A percentile compares a stretch with the other conserved stretches of the same genome.
phyloP scores from a whole-genome alignment of 176 grass and related monocot genomes.

The Juncus inflexus region DNA sequence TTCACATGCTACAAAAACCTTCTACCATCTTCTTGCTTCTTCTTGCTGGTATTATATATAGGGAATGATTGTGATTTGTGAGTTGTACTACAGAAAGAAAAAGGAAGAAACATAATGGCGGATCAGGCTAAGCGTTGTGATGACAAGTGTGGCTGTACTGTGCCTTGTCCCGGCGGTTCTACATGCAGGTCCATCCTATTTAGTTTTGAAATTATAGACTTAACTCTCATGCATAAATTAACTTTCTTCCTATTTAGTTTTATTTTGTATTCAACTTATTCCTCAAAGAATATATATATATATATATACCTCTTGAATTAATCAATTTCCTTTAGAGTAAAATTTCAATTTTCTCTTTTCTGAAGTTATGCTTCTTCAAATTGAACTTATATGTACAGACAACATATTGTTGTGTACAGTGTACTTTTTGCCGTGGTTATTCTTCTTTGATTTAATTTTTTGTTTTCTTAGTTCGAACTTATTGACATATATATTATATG shows the following conservation, averaged over 20 bases:
- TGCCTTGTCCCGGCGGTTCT: slow-evolving; percentile 48
- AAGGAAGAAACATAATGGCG: background rate
- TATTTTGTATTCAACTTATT: background rate
- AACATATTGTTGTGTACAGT: no score
- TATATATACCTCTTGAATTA: no score
- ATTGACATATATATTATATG: no score
- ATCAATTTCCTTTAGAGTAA: no score
- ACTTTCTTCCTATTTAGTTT: background rate
- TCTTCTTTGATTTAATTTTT: no score
- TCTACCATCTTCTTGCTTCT: no score
- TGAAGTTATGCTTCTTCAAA: no score
- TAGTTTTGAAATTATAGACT: background rate
- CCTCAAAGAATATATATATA: background rate
- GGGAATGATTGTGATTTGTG: background rate
- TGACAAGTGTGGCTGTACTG: slow-evolving; percentile 57
- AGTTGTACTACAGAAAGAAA: background rate
- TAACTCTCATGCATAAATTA: background rate
- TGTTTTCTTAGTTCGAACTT: no score
- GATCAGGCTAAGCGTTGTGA: slow-evolving; percentile 39
- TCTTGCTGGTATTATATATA: slow-evolving; percentile 1
- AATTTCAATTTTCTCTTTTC: no score
- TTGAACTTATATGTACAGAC: no score
- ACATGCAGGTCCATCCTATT: slow-evolving; percentile 31
- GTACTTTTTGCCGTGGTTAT: no score
- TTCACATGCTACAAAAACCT: slow-evolving; percentile 2